Base-by-base conservation (phyloP, 2,329 filamentous ascomycete genomes). In the Stemphylium beticola region DNA sequence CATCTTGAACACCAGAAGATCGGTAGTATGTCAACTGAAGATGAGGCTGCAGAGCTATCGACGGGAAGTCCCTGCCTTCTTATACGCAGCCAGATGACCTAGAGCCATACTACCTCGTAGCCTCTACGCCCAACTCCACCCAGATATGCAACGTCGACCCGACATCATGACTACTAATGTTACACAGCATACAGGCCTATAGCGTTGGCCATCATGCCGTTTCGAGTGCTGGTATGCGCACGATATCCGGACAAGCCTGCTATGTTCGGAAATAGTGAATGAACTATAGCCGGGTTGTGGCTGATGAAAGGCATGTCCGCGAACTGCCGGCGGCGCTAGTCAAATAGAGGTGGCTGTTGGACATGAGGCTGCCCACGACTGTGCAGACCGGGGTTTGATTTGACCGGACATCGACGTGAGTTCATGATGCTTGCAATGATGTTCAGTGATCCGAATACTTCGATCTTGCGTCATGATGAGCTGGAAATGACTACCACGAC, bases 81-180 rank as follows among this genome's bases (percentile, higher is more conserved):
- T 49, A 49, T 49, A 40, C 17, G 20, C 17, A 12, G 15, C 10
- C 2, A 7, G 8, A 4, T 39, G 10, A 18, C 2, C 9, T 10
- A 33, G 3, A 29, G 11, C 10, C 14, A 26, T 7, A 41, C 14
- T 17, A 43, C 17, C 39, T 7, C 24, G 10, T 34, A 17, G 10
- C n/a, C 18, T 38, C 31, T 12, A 17, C 9, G 20, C 14, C 17
- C 2, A 4, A 36, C 32, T 44, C 32, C 32, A 43, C 40, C 33
- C 17, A 17, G 15, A 29, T 38, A 37, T 20, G 32, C 26, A 43
- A 50, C 32, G 11, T 22, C 6, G 17, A 22, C 17, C 20, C 39
- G 39, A 43, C 48, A 50, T 50, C 39, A 50, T 50, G 33, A 43
- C 39, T 50, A 20, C 26, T 12, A 17, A 36, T 15, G 4, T 15